Evolutionary conservation across 2,329 filamentous ascomycete species (phyloP), one percentile per base, ranked within the genome.

Genomic region (Raffaelea arxii): DNA sequence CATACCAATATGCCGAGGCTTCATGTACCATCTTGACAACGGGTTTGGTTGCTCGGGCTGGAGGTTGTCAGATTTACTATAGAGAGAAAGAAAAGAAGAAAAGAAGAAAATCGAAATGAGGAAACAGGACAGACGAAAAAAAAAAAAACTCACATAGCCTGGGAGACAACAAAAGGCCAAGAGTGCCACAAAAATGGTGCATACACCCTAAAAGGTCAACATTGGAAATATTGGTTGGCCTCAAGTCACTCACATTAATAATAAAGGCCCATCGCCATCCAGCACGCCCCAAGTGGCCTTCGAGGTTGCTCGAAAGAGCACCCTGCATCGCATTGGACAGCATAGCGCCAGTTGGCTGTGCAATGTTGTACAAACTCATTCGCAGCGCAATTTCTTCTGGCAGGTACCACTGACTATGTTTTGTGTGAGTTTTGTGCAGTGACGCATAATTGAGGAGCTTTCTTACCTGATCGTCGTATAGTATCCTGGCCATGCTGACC

Each of bases 361-460:
- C 47, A 23, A 49, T 43, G n/a, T 49, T 49, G 41, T 49, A 49
- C 19, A 49, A 37, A 40, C 47, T 49, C 47, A 49, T 49, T 18
- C 47, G 44, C 11, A 49, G 37, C 2, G 47, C 44, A 27, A 49
- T 42, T 37, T 49, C 47, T 9, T 49, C 32, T 11, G 47, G 47
- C 27, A 49, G 27, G 24, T 49, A 49, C 47, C 47, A 49, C 12
- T 49, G 47, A 41, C 47, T 49, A 16, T 9, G 10, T 32, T 10
- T n/a, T n/a, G n/a, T n/a, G n/a, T n/a, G n/a, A n/a, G n/a, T n/a
- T n/a, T n/a, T n/a, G n/a, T n/a, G n/a, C n/a, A n/a, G n/a, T n/a
- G n/a, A n/a, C n/a, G n/a, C n/a, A n/a, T n/a, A n/a, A n/a, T n/a
- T n/a, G n/a, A n/a, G n/a, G n/a, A n/a, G n/a, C n/a, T n/a, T n/a